These are phyloP conservation scores for Paulownia fortunei DNA, from an alignment of 257 asterid genomes.

Conservation along the genomic window DNA sequence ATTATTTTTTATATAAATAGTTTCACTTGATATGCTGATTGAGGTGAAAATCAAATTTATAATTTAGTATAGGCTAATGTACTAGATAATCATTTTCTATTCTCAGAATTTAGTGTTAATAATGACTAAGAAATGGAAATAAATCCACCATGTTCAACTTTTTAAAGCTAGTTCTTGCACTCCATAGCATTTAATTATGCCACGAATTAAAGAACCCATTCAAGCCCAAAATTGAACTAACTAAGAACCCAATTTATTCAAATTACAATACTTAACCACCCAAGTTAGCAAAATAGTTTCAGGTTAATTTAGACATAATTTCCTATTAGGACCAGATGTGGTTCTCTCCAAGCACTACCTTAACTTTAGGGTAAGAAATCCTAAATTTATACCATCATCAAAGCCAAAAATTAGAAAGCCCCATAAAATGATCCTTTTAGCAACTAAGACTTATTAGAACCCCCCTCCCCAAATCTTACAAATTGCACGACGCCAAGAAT, in stretches of 20 bases:
- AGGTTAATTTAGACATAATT: neutral
- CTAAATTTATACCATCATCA: neutral
- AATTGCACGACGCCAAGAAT: neutral
- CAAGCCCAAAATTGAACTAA: conserved; percentile 10
- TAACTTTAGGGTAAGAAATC: neutral
- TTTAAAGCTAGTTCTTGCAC: neutral
- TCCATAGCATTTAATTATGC: neutral
- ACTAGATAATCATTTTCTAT: neutral
- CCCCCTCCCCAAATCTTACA: neutral
- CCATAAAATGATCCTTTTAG: neutral
- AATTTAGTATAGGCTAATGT: neutral
- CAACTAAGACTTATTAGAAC: neutral
- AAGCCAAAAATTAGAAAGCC: neutral
- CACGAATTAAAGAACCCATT: neutral
- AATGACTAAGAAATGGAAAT: neutral
- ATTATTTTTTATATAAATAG: neutral
- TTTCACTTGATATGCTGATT: neutral
- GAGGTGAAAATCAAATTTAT: neutral
- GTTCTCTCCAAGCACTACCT: neutral
- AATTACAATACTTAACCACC: neutral
- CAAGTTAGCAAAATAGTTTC: neutral
- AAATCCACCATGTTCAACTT: neutral
- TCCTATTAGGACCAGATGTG: neutral
- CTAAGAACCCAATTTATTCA: neutral
- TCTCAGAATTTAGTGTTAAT: conserved; percentile 2